Evolutionary conservation across 164 flowering plant genomes (phyloP), one percentile per base, ranked within the genome.

Genomic region (Pachysandra terminalis): DNA sequence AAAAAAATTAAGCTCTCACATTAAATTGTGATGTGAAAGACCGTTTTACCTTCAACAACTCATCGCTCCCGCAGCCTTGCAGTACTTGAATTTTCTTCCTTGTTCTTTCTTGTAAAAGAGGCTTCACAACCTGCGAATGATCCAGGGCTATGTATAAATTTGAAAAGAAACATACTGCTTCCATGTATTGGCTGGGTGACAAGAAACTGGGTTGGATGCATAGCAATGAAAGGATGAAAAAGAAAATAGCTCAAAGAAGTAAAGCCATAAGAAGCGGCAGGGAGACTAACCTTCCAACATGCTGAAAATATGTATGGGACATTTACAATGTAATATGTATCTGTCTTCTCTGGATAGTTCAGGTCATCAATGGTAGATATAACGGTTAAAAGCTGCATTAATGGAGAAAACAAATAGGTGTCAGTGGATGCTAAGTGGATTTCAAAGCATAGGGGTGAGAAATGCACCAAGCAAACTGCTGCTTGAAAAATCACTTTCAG

Each of bases 291-390:
- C 96, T 86, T 90, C 95, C 97, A 91, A 73, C 97, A 90, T 8
- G 97, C 90, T 3, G 95, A 89, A 80, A 90, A 90, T 56, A 90
- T 74, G 41, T 85, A 85, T 9, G 97, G 97, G 3, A 77, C 91
- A 68, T 90, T 90, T 25, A 86, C 97, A 62, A 90, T 75, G 71
- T 85, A 90, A 75, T 90, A 90, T 55, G 90, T 89, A 24, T 83
- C 84, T 10, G 97, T 87, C 85, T 90, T 90, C 81, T 89, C 97
- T 3, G 97, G 97, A 69, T 89, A 90, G 76, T 90, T 90, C 61
- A 89, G 79, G 78, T 90, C 97, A 75, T 90, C 97, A 57, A 90
- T 84, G 26, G 90, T 83, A 26, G 94, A 84, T 64, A 90, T 86
- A 6, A 54, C 69, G 48, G 90, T 89, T 80, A 90, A 56, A 53